Evolutionary conservation across 768 basidiomycete genomes (phyloP).

Genomic region (Suillus weaverae): DNA sequence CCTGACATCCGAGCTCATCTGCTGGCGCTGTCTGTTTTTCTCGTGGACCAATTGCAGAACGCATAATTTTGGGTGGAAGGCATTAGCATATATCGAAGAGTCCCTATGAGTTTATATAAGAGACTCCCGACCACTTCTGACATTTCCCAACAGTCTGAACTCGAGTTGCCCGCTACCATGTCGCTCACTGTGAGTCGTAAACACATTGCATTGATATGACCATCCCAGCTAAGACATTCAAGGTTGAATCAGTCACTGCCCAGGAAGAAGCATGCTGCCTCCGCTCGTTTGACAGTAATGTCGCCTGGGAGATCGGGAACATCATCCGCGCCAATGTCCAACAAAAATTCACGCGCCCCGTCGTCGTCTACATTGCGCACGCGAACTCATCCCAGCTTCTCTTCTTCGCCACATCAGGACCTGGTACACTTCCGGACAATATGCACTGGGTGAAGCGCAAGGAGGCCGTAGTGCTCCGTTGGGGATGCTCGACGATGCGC

Average conservation of each 20-base stretch:
- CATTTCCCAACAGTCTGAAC: background rate
- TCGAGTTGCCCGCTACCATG: constrained; percentile 1
- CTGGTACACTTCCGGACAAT: constrained; percentile 32
- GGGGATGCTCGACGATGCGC: constrained; percentile 29
- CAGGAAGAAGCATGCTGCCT: constrained; percentile 30
- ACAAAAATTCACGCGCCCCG: constrained; percentile 21
- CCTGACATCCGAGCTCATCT: background rate
- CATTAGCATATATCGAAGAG: background rate
- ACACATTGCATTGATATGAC: background rate
- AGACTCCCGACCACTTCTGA: background rate
- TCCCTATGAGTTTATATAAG: background rate
- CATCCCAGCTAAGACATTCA: background rate
- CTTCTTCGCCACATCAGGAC: constrained; percentile 29
- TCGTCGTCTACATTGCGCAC: constrained; percentile 29
- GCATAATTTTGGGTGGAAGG: background rate
- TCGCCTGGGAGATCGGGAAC: constrained; percentile 34
- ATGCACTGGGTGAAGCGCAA: constrained; percentile 37
- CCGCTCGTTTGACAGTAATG: constrained; percentile 29
- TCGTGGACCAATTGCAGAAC: background rate
- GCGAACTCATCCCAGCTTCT: constrained; percentile 31
- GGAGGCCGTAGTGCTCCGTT: constrained; percentile 31
- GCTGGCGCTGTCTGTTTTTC: background rate
- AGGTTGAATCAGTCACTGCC: constrained; percentile 22
- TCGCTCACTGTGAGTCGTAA: constrained; percentile 15
- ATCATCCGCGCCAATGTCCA: constrained; percentile 24